phyloP scores from a whole-genome alignment of 1,284 basidiomycete species.

The Laetiporus sulphureus region DNA sequence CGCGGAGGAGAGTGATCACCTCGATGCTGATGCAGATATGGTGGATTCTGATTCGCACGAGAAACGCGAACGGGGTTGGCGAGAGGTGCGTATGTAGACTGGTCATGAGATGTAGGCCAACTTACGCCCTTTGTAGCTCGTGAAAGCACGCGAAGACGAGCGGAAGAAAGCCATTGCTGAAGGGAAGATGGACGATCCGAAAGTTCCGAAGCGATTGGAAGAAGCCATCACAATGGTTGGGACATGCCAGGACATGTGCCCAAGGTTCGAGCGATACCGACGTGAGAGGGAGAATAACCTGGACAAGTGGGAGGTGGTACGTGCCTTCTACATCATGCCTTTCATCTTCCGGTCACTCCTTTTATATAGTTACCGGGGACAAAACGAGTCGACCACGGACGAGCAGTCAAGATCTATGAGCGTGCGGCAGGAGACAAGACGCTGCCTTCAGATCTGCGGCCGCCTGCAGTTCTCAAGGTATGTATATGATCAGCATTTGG shows the following conservation, averaged over 20 bases:
- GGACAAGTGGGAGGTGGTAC: slow-evolving; percentile 80
- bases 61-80: slow-evolving; percentile 58
- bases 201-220: slow-evolving; percentile 71
- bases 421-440: slow-evolving; percentile 92
- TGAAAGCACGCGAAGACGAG: slow-evolving; percentile 70
- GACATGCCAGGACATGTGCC: slow-evolving; percentile 92
- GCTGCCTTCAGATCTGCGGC: slow-evolving; percentile 88
- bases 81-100: slow-evolving; percentile 46
- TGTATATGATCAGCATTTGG: no score
- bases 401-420: slow-evolving; percentile 93
- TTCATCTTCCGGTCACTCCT: not conserved
- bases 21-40: slow-evolving; percentile 21
- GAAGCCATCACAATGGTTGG: slow-evolving; percentile 89
- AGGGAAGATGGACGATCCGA: slow-evolving; percentile 84
- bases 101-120: slow-evolving; percentile 11
- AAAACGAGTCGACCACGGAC: slow-evolving; percentile 75
- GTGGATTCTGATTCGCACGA: slow-evolving; percentile 43
- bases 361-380: slow-evolving; percentile 59
- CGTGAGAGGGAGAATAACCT: slow-evolving; percentile 89
- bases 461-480: slow-evolving; percentile 81
- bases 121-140: slow-evolving; percentile 40
- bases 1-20: slow-evolving; percentile 19
- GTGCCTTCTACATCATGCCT: slow-evolving; percentile 30
- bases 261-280: slow-evolving; percentile 87
- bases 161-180: slow-evolving; percentile 74